Evolutionary conservation across 257 asterid species (phyloP), one percentile per base, ranked within the genome.

Genomic region (Fraxinus excelsior): DNA sequence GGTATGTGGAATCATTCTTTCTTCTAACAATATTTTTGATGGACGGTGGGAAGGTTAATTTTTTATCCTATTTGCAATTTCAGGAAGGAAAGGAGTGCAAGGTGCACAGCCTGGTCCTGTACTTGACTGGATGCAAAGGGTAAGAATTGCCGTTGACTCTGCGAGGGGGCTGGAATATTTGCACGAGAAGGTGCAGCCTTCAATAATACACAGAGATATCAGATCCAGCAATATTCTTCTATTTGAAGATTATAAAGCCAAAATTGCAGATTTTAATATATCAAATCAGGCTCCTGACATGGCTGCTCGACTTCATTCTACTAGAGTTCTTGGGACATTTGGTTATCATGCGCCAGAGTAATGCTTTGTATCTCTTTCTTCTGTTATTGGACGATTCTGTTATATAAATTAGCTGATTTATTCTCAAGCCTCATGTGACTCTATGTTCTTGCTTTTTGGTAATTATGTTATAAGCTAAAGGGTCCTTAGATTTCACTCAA

Each of bases 301-400:
- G 97, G 99, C 99, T 83, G 99, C 99, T 60, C 97, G 99, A 37
- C 97, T 95, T 84, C 99, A 95, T 86, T 95, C 99, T 76, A 95
- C 99, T 76, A 86, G 99, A 79, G 99, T 95, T 81, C 84, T 95
- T 74, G 99, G 99, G 83, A 95, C 99, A 85, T 95, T 94, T 82
- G 99, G 99, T 70, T 95, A 95, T 83, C 99, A 95, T 85, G 99
- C 99, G 71, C 99, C 99, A 86, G 99, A 95, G 99, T 95, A 92
- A 82, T 70, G 79, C 74, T 72, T 75, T 83, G 77, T 37, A 49
- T 42, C 79, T 73, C 70, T 42, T 60, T 34, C 66, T 82, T 81
- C 71, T 79, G 73, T 79, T 64, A 25, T 68, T 74, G 13, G 18
- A 76, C 4, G 56, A 53, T 28, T 66, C 67, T 49, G 21, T 25